These are phyloP conservation scores for Amanita brunnescens DNA, from an alignment of 768 basidiomycete genomes.

Conservation along the genomic window DNA sequence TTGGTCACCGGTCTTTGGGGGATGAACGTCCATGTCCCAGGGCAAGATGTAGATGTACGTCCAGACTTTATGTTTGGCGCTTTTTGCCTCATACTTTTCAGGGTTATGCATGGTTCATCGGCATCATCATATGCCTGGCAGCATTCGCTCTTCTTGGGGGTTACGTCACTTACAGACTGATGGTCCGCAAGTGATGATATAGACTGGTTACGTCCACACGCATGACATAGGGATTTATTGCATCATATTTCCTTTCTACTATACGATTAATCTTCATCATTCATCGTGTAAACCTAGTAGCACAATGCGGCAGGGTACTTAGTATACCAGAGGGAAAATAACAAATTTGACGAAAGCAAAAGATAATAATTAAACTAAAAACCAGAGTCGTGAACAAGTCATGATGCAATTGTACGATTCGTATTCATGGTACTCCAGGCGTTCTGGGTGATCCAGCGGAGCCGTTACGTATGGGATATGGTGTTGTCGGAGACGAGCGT, in stretches of 20 bases:
- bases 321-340: too few species aligned
- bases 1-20: conserved; percentile 92
- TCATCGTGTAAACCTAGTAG: conserved; percentile 6
- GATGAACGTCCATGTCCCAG: conserved; percentile 98
- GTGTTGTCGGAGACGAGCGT: background rate
- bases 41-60: conserved; percentile 50
- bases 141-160: conserved; percentile 79
- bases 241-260: background rate
- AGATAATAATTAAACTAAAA: conserved; percentile 5
- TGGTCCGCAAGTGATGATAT: conserved; percentile 35
- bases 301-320: too few species aligned
- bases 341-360: background rate
- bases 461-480: conserved; percentile 4
- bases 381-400: too few species aligned
- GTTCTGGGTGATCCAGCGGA: background rate
- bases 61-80: conserved; percentile 6
- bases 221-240: background rate
- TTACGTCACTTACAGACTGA: conserved; percentile 70
- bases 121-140: conserved; percentile 74
- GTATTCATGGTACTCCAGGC: conserved; percentile 2
- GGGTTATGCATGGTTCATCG: conserved; percentile 76
- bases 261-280: conserved; percentile 3
- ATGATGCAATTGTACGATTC: too few species aligned
- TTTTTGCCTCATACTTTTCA: conserved; percentile 10
- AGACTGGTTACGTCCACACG: too few species aligned